A percentile compares a stretch with the other conserved stretches of the same genome.
Conservation (phyloP, 306 rosid genomes). For the Potentilla sterilis region DNA sequence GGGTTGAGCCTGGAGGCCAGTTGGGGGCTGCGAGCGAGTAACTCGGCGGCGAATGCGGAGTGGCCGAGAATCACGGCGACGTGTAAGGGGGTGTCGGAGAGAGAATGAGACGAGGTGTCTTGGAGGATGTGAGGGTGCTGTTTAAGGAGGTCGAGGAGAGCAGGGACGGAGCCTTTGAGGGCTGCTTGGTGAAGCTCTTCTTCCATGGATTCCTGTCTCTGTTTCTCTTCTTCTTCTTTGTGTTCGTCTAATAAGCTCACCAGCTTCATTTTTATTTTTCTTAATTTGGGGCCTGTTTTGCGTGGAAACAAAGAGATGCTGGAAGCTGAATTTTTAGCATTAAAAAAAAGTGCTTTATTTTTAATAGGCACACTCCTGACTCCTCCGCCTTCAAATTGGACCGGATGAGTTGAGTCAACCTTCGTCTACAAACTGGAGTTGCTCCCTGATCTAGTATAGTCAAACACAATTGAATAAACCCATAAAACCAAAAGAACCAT, state of each 20-base stretch:
- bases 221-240: neutral
- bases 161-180: conserved; percentile 9
- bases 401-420: neutral
- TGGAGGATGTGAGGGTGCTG: conserved; percentile 13
- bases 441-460: neutral
- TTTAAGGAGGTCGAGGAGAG: conserved; percentile 17
- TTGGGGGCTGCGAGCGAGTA: conserved; percentile 17
- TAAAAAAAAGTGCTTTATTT: neutral
- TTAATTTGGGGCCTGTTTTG: neutral
- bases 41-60: conserved; percentile 23
- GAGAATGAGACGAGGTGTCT: neutral
- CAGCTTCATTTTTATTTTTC: neutral
- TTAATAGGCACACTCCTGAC: neutral
- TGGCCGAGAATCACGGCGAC: conserved; percentile 30
- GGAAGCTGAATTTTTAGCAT: too few species aligned
- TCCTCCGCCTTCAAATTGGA: conserved; percentile 5
- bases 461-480: neutral
- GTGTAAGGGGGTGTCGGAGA: conserved; percentile 27
- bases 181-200: conserved; percentile 21
- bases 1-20: conserved; percentile 18
- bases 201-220: conserved; percentile 8
- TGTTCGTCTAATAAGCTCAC: conserved; percentile 3
- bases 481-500: neutral
- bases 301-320: neutral
- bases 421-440: neutral